These are phyloP conservation scores for Hygrocybe coccinea DNA, from an alignment of 768 basidiomycete species.

Conservation along the genomic window DNA sequence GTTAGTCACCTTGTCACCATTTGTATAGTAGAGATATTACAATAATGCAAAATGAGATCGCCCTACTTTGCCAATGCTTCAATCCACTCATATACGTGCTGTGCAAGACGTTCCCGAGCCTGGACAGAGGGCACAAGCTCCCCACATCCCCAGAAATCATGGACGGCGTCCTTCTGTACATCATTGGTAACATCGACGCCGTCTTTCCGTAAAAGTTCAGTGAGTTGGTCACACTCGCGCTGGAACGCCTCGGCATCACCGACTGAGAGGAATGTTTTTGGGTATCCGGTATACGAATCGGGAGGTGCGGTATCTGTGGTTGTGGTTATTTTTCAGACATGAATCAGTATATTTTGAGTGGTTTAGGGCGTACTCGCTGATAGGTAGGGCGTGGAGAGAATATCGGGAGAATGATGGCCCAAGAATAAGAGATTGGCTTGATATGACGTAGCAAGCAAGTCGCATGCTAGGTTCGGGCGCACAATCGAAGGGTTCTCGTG, in stretches of 20 bases:
- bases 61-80: not conserved
- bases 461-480: slow-evolving; percentile 15
- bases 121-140: slow-evolving; percentile 10
- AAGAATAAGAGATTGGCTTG: slow-evolving; percentile 15
- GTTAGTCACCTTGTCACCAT: too few relatives aligned
- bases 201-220: slow-evolving; percentile 14
- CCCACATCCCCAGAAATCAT: slow-evolving; percentile 19
- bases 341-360: not conserved
- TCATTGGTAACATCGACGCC: slow-evolving; percentile 20
- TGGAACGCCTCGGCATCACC: slow-evolving; percentile 18
- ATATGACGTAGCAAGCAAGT: slow-evolving; percentile 16
- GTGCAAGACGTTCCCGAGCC: slow-evolving; percentile 10
- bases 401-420: slow-evolving; percentile 14
- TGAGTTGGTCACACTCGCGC: slow-evolving; percentile 18
- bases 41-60: not conserved
- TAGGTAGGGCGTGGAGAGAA: slow-evolving; percentile 14
- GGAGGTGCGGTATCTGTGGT: slow-evolving; percentile 15
- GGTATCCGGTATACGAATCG: slow-evolving; percentile 16
- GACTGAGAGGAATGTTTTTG: slow-evolving; percentile 19
- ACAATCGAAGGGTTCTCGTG: slow-evolving; percentile 1
- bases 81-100: slow-evolving; percentile 3
- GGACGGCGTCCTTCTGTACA: slow-evolving; percentile 20
- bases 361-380: slow-evolving; percentile 14
- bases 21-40: too few relatives aligned
- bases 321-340: not conserved